Base-by-base conservation (phyloP, 2,329 filamentous ascomycete genomes). In the Fusarium secorum region DNA sequence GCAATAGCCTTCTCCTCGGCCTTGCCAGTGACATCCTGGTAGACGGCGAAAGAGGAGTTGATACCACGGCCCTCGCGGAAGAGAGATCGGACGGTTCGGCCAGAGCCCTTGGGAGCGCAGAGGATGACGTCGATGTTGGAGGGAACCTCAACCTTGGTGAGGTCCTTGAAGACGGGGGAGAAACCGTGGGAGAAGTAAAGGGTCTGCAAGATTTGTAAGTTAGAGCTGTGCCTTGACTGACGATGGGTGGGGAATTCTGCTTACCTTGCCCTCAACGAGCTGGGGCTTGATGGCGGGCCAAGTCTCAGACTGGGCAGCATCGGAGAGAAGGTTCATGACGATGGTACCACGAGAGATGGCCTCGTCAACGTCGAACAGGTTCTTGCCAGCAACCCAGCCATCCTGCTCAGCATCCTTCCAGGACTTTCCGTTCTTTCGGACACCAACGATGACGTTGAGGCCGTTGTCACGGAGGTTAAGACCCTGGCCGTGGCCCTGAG, bases 101-200 rank as follows among this genome's bases (percentile, higher is more conserved):
- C 96, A 82, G 95, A 98, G 81, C 96, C 96, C 91, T 99, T 99
- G 86, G 96, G 96, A 76, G 96, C 96, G 80, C 97, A 95, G 82
- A 99, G 95, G 89, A 99, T 99, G 84, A 99, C 96, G 84, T 99
- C 96, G 82, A 99, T 93, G 86, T 98, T 93, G 76, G 83, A 89
- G 85, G 96, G 96, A 72, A 98, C 93, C 72, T 99, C 96, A 82
- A 99, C 96, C 86, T 98, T 97, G 89, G 96, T 99, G 82, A 96
- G 91, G 84, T 97, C 92, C 89, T 98, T 98, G 93, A 99, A 99
- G 85, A 99, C 95, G 82, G 96, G 96, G 72, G 96, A 98, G 93
- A 99, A 99, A 81, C 96, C 96, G 90, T 99, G 96, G 78, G 96
- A 98, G 90, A 99, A 99, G 92, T 99, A 99, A 78, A 99, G 93